A percentile compares a stretch with the other conserved stretches of the same genome.
Conservation (phyloP, 805 yeast genomes). For the Schizosaccharomyces japonicus region DNA sequence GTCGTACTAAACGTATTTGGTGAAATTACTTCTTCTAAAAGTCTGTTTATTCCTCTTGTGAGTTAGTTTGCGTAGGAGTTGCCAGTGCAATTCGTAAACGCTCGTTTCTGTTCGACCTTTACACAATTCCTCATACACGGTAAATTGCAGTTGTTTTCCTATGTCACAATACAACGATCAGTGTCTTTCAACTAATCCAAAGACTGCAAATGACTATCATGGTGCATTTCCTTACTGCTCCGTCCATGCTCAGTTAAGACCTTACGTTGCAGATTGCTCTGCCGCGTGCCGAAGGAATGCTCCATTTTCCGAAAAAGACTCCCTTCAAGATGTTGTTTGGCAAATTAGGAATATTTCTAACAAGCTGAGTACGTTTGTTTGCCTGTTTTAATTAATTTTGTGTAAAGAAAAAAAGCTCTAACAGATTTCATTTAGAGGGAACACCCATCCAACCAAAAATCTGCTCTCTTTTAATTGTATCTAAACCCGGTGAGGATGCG, state of each 20-base stretch:
- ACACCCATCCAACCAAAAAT: not conserved
- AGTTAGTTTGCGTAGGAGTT: too few relatives aligned
- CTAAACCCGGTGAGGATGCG: conserved; percentile 1
- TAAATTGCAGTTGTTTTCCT: too few relatives aligned
- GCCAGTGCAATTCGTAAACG: too few relatives aligned
- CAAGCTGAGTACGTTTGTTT: not conserved
- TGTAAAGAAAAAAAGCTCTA: too few relatives aligned
- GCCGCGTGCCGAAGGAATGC: not conserved
- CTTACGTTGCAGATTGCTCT: not conserved
- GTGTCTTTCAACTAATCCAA: not conserved
- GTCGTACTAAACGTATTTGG: too few relatives aligned
- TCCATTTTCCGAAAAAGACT: not conserved
- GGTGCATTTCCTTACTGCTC: conserved; percentile 1
- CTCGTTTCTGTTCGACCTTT: too few relatives aligned
- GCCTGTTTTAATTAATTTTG: too few relatives aligned
- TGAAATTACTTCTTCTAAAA: too few relatives aligned
- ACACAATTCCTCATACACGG: too few relatives aligned
- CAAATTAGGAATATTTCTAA: not conserved
- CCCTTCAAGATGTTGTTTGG: conserved; percentile 1
- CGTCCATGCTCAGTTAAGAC: not conserved
- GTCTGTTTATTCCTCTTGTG: too few relatives aligned
- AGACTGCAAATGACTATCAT: not conserved
- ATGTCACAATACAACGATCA: not conserved
- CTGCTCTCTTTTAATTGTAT: not conserved
- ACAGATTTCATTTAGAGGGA: not conserved